Percentiles rank a stretch among this genome's conserved stretches.
Evolutionary conservation across 805 yeast species (phyloP).

Genomic region (Spathaspora hagerdaliae): DNA sequence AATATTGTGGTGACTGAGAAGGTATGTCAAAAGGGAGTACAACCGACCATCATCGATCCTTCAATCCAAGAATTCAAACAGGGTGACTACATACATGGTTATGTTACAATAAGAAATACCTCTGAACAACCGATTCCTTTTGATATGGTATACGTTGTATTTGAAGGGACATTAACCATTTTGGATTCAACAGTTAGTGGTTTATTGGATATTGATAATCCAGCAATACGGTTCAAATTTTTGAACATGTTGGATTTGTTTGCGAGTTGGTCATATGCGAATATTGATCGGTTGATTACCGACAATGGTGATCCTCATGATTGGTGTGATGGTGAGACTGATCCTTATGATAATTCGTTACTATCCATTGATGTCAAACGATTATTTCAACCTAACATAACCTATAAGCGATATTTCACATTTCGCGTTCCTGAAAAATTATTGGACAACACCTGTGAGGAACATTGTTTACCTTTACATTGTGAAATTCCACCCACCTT

Average conservation of each 20-base stretch:
- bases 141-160: conserved; percentile 42
- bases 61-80: conserved; percentile 30
- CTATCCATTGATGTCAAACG: conserved; percentile 35
- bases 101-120: conserved; percentile 33
- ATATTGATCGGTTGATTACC: conserved; percentile 35
- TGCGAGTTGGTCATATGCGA: conserved; percentile 44
- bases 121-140: conserved; percentile 30
- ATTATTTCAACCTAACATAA: conserved; percentile 32
- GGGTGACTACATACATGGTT: conserved; percentile 43
- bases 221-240: conserved; percentile 31
- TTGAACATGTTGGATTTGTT: conserved; percentile 41
- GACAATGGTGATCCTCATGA: conserved; percentile 40
- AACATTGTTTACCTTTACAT: conserved; percentile 31
- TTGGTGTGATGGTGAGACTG: conserved; percentile 45
- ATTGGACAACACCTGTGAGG: conserved; percentile 36
- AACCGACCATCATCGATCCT: conserved; percentile 32
- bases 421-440: conserved; percentile 39
- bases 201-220: conserved; percentile 22
- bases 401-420: conserved; percentile 39
- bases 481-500: conserved; percentile 34
- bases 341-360: conserved; percentile 34
- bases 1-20: conserved; percentile 32
- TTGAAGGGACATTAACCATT: conserved; percentile 33
- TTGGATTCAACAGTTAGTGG: conserved; percentile 19
- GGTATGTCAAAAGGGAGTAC: conserved; percentile 37